phyloP scores from a whole-genome alignment of 2,329 filamentous ascomycete species.

The Scedosporium dehoogii region DNA sequence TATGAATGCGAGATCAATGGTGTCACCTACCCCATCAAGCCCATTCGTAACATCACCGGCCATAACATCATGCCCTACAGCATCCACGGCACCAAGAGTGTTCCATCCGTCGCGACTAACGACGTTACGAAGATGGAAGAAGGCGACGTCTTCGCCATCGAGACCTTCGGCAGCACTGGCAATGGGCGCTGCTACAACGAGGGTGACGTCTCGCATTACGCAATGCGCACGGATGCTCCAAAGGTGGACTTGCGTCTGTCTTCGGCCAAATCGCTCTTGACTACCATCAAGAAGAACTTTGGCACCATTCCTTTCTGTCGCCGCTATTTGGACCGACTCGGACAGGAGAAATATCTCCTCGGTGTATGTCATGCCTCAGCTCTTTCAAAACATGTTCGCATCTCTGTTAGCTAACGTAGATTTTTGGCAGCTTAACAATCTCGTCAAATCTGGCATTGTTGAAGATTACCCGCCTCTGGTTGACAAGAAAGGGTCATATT shows the following conservation, averaged over 20 bases:
- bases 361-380: conserved; percentile 43
- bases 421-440: conserved; percentile 64
- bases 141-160: conserved; percentile 88
- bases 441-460: conserved; percentile 74
- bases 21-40: conserved; percentile 68
- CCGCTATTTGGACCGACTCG: conserved; percentile 83
- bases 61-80: conserved; percentile 84
- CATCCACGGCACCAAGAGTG: conserved; percentile 88
- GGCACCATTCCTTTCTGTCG: conserved; percentile 85
- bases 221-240: conserved; percentile 59
- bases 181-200: conserved; percentile 82
- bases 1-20: conserved; percentile 81
- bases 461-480: conserved; percentile 83
- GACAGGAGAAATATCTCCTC: conserved; percentile 87
- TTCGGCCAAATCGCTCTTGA: conserved; percentile 77
- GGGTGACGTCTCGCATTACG: conserved; percentile 86
- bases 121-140: conserved; percentile 97
- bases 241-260: conserved; percentile 68
- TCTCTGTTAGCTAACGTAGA: neutral
- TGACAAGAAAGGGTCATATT: conserved; percentile 91
- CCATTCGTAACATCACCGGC: conserved; percentile 78
- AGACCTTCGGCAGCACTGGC: conserved; percentile 91
- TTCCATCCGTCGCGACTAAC: conserved; percentile 82
- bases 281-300: conserved; percentile 92
- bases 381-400: conserved; percentile 7